Base-by-base conservation (phyloP, 352 stramenopile genomes). In the Phytophthora nicotianae region DNA sequence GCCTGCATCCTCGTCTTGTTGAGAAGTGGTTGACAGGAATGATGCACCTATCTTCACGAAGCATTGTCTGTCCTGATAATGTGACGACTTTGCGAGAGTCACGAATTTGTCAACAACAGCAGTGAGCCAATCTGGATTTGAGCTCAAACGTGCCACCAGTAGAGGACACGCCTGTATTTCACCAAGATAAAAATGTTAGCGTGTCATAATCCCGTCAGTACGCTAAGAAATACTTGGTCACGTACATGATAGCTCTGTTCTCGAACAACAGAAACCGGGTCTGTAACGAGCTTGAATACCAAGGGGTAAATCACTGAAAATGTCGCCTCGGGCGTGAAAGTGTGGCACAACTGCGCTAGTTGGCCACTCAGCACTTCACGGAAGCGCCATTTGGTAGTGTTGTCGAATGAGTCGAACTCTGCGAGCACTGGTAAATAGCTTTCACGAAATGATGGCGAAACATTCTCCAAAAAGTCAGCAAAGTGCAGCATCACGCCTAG, bases 301-400 rank as follows among this genome's bases (percentile, higher is more conserved):
- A 95, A 62, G 24, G 86, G 88, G 24, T 88, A 82, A 32, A 97
- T 77, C 19, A 93, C 83, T 4, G 70, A 72, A 70, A 93, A 95
- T 2, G 85, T 91, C 16, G 83, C 79, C 8, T 88, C 68, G 1
- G 77, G 60, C 16, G 77, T 83, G 38, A 96, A 96, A 38, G 90
- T 78, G 11, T 58, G 70, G 53, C 88, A 91, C 8, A 97, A 51
- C 45, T 89, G 75, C 6, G 78, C 70, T 48, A 97, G 50, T 54
- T 97, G 89, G 2, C 73, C 52, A 58, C 85, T 91, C 40, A 97
- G 20, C 13, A 91, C 72, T 57, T 90, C 75, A 5, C 89, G 82
- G 29, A 93, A 85, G 7, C 89, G 78, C 89, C 89, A 97, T 48
- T 96, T 96, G 37, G 86, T 93, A n/a, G 62, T 72, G 42, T 90